Base-by-base conservation (phyloP, 768 basidiomycete genomes). In the Amanita pseudoporphyria region DNA sequence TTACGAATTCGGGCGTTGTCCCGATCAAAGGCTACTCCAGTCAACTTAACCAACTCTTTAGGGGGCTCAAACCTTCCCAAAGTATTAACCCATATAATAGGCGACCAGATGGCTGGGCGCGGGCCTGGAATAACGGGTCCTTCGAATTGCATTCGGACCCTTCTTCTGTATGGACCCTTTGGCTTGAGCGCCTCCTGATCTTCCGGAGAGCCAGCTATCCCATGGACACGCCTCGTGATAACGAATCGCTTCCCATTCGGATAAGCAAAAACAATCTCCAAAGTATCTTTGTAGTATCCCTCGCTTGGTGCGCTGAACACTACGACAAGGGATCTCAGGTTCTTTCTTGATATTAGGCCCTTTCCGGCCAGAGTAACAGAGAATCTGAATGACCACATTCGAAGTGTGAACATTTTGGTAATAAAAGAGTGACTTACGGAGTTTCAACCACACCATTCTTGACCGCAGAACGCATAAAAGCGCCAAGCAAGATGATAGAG, bases 121-220 rank as follows among this genome's bases (percentile, higher is more conserved):
- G 67, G 52, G 31, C 65, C 67, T 6, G 56, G 66, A 10, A 71
- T 55, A 30, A 73, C 57, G 2, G 53, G 59, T 2, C 64, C 64
- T 4, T 60, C 57, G 21, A 64, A 56, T 28, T 56, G 49, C 37
- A 67, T 58, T 16, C 60, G 58, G 9, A 58, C 52, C 9, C 40
- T 55, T 60, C 28, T 46, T 62, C 6, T 54, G 49, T 78, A 82
- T 1, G 77, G 74, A 0, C 67, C 65, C 36, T 57, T 66, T 0
- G 79, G 67, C 49, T 67, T 66, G 22, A 82, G 62, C 1, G 62
- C 60, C 13, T 76, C 74, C 42, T 77, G 67, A 54, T 81, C 79
- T 7, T 67, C 72, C 21, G 59, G 54, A 7, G 66, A 69, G 1
- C 81, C 81, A 26, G 79, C 71, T 5, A 71, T 71, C 9, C 71